Percentiles rank a stretch among this genome's conserved stretches.
Evolutionary conservation across 2,329 filamentous ascomycete genomes (phyloP).

Genomic region (Hypoxylon sp.): DNA sequence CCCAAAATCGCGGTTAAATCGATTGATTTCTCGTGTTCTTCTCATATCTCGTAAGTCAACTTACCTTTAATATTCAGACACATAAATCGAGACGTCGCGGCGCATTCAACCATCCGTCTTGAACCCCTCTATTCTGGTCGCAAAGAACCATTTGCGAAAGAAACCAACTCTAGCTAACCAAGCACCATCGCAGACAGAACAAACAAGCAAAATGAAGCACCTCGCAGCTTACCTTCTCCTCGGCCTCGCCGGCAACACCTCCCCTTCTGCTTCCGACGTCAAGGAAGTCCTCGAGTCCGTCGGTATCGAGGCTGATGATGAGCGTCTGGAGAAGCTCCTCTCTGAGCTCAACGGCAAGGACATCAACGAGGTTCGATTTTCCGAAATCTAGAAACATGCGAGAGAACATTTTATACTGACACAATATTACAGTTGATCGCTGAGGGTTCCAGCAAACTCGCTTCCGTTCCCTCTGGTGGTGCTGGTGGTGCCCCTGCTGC

Average conservation of each 20-base stretch:
- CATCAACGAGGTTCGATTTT: conserved; percentile 84
- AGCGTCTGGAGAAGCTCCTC: conserved; percentile 89
- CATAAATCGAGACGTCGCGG: conserved; percentile 21
- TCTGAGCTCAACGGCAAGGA: conserved; percentile 92
- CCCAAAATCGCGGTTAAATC: conserved; percentile 96
- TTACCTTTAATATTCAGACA: conserved; percentile 17
- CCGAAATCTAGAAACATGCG: not conserved
- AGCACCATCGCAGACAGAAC: conserved; percentile 46
- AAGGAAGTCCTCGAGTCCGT: conserved; percentile 92
- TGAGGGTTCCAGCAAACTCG: conserved; percentile 92
- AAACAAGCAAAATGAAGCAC: conserved; percentile 91
- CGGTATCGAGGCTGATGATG: conserved; percentile 92
- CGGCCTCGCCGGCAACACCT: conserved; percentile 90
- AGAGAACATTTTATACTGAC: conserved; percentile 41
- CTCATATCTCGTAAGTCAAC: conserved; percentile 57
- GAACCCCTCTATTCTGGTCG: conserved; percentile 15
- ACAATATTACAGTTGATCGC: conserved; percentile 80
- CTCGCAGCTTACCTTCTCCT: conserved; percentile 99
- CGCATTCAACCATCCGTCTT: not conserved
- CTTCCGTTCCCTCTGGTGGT: conserved; percentile 95
- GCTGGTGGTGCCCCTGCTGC: conserved; percentile 79
- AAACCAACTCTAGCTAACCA: conserved; percentile 40
- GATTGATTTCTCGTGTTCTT: conserved; percentile 97
- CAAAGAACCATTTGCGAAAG: conserved; percentile 23
- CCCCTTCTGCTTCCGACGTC: conserved; percentile 88